Percentiles rank a stretch among this genome's conserved stretches.
These are phyloP conservation scores for Kuraishia ogatae DNA, from an alignment of 805 yeast genomes.

Conservation along the genomic window DNA sequence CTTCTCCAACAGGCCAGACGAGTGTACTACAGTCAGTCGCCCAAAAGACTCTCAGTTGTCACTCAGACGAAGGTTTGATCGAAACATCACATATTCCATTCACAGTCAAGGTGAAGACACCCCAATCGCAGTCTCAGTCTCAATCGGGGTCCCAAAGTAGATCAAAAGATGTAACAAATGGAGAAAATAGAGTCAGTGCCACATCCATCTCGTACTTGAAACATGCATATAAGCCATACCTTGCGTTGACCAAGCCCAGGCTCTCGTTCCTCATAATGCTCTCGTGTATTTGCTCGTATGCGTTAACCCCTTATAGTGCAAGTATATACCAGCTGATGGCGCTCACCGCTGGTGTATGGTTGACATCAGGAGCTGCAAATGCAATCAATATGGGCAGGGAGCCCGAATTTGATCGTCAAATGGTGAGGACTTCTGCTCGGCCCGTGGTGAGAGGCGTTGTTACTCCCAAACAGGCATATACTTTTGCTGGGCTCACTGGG, in stretches of 20 bases:
- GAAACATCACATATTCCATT: constrained; percentile 37
- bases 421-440: constrained; percentile 82
- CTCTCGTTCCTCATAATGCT: constrained; percentile 81
- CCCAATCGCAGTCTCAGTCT: neutral
- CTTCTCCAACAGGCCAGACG: neutral
- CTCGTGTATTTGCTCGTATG: constrained; percentile 90
- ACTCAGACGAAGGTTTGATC: constrained; percentile 13
- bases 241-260: constrained; percentile 85
- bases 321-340: constrained; percentile 61
- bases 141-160: too few species aligned
- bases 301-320: constrained; percentile 78
- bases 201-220: constrained; percentile 9
- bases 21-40: constrained; percentile 30
- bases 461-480: constrained; percentile 67
- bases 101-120: constrained; percentile 36
- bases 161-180: neutral
- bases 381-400: constrained; percentile 97
- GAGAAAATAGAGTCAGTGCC: neutral
- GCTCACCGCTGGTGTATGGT: constrained; percentile 76
- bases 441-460: constrained; percentile 85
- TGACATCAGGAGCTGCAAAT: constrained; percentile 90
- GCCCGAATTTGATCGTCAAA: constrained; percentile 76
- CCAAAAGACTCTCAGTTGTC: constrained; percentile 35
- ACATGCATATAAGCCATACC: constrained; percentile 47
- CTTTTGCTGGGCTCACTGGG: constrained; percentile 74